Conservation (phyloP, 2,329 filamentous ascomycete species). For the Trichoderma simmonsii region DNA sequence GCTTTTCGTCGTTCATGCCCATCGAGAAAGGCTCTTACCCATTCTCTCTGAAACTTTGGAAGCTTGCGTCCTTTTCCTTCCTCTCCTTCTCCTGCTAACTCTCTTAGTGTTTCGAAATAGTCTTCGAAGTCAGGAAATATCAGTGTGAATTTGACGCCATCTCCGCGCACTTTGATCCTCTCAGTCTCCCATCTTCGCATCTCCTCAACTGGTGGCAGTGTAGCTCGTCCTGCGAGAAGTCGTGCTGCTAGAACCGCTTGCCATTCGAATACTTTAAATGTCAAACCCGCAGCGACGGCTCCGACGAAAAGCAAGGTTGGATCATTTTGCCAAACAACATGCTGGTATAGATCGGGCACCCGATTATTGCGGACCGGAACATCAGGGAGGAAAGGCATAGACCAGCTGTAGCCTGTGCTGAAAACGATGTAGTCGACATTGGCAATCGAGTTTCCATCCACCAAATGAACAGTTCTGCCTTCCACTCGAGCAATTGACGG, state of each 20-base stretch:
- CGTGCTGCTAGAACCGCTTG: slow-evolving; percentile 61
- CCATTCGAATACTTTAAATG: slow-evolving; percentile 68
- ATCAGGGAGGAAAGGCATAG: slow-evolving; percentile 56
- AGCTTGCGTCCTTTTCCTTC: slow-evolving; percentile 43
- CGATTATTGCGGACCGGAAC: slow-evolving; percentile 53
- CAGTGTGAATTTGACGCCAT: slow-evolving; percentile 54
- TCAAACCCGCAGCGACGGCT: slow-evolving; percentile 55
- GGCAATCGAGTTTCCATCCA: slow-evolving; percentile 50
- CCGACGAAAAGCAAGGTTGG: slow-evolving; percentile 57
- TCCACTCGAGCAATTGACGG: slow-evolving; percentile 48
- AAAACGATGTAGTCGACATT: slow-evolving; percentile 63
- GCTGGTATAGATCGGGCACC: slow-evolving; percentile 55
- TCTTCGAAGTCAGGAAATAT: slow-evolving; percentile 61
- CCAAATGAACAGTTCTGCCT: slow-evolving; percentile 50
- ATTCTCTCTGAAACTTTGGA: slow-evolving; percentile 44
- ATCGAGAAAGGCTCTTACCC: slow-evolving; percentile 49
- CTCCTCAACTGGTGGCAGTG: slow-evolving; percentile 46
- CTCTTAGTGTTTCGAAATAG: slow-evolving; percentile 58
- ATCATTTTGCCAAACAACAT: slow-evolving; percentile 54
- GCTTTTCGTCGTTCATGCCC: slow-evolving; percentile 54
- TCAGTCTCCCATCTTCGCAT: slow-evolving; percentile 57
- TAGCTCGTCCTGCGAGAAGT: slow-evolving; percentile 52
- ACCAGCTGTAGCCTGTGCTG: slow-evolving; percentile 65
- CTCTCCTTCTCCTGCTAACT: slow-evolving; percentile 45
- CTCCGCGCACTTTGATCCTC: slow-evolving; percentile 51